phyloP scores from a whole-genome alignment of 345 rosid species.

The Gossypioides kirkii region DNA sequence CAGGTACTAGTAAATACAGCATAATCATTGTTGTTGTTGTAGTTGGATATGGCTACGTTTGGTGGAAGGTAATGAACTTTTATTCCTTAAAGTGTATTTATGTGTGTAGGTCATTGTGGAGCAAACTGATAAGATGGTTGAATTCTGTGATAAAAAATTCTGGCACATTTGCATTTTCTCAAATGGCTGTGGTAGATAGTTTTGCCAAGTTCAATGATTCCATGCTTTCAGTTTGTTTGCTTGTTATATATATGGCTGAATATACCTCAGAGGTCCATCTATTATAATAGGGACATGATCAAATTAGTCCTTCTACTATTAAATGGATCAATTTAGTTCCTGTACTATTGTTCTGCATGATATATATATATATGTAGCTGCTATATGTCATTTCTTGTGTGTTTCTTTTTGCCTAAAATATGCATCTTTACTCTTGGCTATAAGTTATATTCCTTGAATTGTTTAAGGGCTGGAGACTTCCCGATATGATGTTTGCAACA shows the following conservation, averaged over 20 bases:
- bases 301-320: no score
- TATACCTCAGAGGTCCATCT: no score
- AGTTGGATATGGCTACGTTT: conserved; percentile 64
- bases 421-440: neutral
- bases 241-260: neutral
- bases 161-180: neutral
- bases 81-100: neutral
- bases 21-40: conserved; percentile 42
- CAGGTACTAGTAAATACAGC: conserved; percentile 56
- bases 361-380: no score
- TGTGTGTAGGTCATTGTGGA: neutral
- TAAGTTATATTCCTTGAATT: conserved; percentile 9
- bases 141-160: neutral
- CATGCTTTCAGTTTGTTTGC: neutral
- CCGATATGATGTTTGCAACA: conserved; percentile 93
- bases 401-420: neutral
- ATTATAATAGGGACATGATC: no score
- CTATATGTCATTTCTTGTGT: no score
- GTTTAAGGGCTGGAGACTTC: conserved; percentile 87
- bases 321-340: no score
- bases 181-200: neutral
- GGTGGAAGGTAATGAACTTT: conserved; percentile 67
- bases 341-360: no score
- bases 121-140: neutral
- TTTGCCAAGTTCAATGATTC: neutral